Base-by-base conservation (phyloP, 2,329 filamentous ascomycete species). In the Curvularia sp. region DNA sequence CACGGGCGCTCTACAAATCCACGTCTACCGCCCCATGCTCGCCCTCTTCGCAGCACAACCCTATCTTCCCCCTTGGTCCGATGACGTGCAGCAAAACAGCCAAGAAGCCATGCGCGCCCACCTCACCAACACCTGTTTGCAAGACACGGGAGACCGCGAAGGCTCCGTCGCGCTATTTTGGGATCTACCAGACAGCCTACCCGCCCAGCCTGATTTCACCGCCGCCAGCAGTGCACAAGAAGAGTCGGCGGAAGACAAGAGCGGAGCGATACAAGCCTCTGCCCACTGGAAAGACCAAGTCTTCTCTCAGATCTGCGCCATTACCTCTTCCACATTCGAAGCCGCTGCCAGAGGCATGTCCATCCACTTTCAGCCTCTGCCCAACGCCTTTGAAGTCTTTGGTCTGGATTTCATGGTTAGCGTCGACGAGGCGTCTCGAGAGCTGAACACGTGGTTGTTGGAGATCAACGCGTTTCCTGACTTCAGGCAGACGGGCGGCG, bases 381-480 rank as follows among this genome's bases (percentile, higher is more conserved):
- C 89, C 0, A 94, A 96, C 74, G 91, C 89, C 0, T 98, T 98
- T 73, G 95, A 99, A 80, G 81, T 96, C 7, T 99, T 91, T 74
- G 95, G 95, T 0, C 77, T 98, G 41, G 95, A 99, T 75, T 99
- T 95, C 73, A 77, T 99, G 70, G 88, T 97, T 9, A 63, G 69
- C 0, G 43, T 73, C 3, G 73, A 74, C 70, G 82, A 74, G 0
- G 70, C 75, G 8, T 88, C 87, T 0, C 53, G 56, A 2, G n/a
- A 13, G 8, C 19, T 76, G 41, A 82, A 71, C 3, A 85, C 87
- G 3, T 97, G 88, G 87, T 75, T 99, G 70, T 80, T 99, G 55
- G 95, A 99, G 80, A 86, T 96, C 30, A 99, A 99, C 80, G 92
- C 94, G 0, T 99, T 96, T 78, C 95, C 95, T 9, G 95, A 99